A percentile compares a stretch with the other conserved stretches of the same genome.
phyloP scores from a whole-genome alignment of 208 protist species.

The Novymonas esmeraldas region DNA sequence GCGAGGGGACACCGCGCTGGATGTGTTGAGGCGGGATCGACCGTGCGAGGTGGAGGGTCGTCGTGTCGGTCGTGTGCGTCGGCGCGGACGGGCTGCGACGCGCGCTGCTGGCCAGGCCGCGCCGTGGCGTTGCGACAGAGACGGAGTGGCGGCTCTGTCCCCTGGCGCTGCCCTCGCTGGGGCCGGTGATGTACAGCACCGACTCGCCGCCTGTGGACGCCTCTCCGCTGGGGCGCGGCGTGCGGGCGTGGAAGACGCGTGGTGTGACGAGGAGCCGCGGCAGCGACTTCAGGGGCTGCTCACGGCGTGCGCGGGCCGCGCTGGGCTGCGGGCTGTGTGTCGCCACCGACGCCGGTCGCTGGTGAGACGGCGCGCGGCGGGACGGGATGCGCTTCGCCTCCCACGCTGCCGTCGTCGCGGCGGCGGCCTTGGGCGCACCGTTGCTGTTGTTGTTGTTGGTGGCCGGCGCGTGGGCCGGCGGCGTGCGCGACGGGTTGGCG shows the following conservation, averaged over 20 bases:
- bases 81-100: not conserved
- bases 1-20: slow-evolving; percentile 21
- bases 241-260: slow-evolving; percentile 36
- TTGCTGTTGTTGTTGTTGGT: no score
- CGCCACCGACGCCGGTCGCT: not conserved
- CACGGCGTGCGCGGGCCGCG: not conserved
- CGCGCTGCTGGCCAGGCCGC: not conserved
- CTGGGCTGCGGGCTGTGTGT: slow-evolving; percentile 6
- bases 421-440: no score
- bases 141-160: not conserved
- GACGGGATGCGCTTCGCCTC: not conserved
- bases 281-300: slow-evolving; percentile 10
- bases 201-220: slow-evolving; percentile 2
- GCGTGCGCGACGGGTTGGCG: no score
- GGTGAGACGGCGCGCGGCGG: not conserved
- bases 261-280: slow-evolving; percentile 34
- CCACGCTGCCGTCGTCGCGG: no score
- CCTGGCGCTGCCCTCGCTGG: not conserved
- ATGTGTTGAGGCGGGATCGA: slow-evolving; percentile 33
- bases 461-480: no score
- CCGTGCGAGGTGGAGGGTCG: not conserved
- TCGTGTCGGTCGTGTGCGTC: not conserved
- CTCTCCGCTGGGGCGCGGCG: slow-evolving; percentile 38
- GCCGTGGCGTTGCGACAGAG: not conserved
- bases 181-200: not conserved